Conservation (phyloP, 2,329 filamentous ascomycete genomes). For the Venturia effusa region DNA sequence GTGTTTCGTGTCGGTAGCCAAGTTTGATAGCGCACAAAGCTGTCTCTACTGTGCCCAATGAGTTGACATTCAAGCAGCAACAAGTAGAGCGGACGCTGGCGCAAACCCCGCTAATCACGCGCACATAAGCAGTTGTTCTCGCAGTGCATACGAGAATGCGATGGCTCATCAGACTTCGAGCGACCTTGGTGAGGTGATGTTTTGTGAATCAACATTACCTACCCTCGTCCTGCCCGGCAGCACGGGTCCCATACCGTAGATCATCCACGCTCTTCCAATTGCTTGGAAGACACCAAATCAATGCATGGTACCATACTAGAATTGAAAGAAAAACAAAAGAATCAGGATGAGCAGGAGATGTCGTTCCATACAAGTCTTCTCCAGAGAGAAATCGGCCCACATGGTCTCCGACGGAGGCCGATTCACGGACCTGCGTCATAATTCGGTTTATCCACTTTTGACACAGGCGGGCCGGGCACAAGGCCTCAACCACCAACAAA, state of each 20-base stretch:
- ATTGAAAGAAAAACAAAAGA: neutral
- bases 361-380: neutral
- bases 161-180: too few species aligned
- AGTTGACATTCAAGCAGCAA: too few species aligned
- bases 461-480: neutral
- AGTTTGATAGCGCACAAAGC: too few species aligned
- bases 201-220: too few species aligned
- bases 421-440: neutral
- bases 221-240: too few species aligned
- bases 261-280: neutral
- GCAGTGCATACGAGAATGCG: too few species aligned
- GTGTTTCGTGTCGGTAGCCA: too few species aligned
- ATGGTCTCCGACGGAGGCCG: neutral
- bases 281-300: neutral
- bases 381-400: neutral
- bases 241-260: neutral
- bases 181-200: neutral
- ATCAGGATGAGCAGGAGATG: neutral
- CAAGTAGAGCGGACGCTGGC: too few species aligned
- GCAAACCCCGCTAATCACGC: too few species aligned
- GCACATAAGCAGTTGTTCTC: too few species aligned
- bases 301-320: neutral
- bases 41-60: too few species aligned
- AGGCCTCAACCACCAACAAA: slow-evolving; percentile 1
- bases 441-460: neutral